phyloP scores from a whole-genome alignment of 164 flowering plant species.

The Chimonanthus praecox region DNA sequence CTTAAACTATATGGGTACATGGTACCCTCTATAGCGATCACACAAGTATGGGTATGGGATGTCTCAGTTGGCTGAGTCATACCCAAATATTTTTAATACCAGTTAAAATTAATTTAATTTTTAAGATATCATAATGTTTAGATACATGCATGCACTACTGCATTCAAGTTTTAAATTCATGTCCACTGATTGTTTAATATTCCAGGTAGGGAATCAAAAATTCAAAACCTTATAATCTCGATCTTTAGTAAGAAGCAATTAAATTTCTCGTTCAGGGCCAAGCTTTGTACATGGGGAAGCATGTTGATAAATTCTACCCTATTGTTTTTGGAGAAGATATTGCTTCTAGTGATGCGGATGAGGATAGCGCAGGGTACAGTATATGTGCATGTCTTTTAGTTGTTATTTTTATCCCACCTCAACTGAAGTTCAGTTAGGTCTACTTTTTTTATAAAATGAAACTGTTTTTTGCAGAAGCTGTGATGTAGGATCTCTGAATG shows the following conservation, averaged over 20 bases:
- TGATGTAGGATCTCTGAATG: constrained; percentile 31
- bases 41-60: no score
- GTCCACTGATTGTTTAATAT: background rate
- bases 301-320: constrained; percentile 24
- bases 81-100: no score
- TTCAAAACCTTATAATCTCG: no score
- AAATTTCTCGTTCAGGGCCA: constrained; percentile 36
- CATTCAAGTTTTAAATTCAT: constrained; percentile 12
- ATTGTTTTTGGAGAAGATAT: constrained; percentile 40
- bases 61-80: no score
- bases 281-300: constrained; percentile 32
- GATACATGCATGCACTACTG: no score
- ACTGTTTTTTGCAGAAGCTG: constrained; percentile 29
- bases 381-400: background rate
- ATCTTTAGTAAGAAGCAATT: background rate
- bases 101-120: no score
- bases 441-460: background rate
- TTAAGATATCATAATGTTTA: no score
- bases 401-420: background rate
- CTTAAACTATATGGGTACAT: no score
- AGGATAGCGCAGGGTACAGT: constrained; percentile 36
- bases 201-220: background rate
- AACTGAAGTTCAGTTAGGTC: background rate
- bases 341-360: constrained; percentile 22
- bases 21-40: no score